These are phyloP conservation scores for Fusarium beomiforme DNA, from an alignment of 2,329 filamentous ascomycete genomes.

Conservation along the genomic window DNA sequence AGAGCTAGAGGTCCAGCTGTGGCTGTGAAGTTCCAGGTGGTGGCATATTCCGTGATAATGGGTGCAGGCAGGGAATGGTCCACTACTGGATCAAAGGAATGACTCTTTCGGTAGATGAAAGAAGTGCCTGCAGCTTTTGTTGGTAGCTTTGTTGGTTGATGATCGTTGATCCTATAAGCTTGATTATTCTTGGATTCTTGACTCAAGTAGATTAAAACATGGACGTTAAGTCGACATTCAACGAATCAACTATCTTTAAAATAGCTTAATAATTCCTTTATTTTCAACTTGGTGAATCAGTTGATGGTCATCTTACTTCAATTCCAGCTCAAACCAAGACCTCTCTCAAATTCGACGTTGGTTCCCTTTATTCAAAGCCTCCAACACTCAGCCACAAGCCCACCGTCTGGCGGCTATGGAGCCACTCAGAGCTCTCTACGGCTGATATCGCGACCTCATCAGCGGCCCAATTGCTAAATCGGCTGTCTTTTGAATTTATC, in stretches of 20 bases:
- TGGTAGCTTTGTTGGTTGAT: background rate
- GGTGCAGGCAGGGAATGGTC: background rate
- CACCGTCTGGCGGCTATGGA: constrained; percentile 30
- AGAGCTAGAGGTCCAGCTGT: constrained; percentile 14
- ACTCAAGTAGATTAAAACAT: background rate
- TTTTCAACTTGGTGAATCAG: background rate
- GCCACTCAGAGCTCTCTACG: constrained; percentile 36
- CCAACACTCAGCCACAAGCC: constrained; percentile 37
- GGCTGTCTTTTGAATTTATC: constrained; percentile 11
- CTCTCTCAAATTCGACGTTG: constrained; percentile 11
- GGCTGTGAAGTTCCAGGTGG: constrained; percentile 33
- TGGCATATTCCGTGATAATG: constrained; percentile 1
- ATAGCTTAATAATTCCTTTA: background rate
- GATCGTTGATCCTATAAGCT: background rate
- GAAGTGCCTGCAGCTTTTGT: constrained; percentile 3
- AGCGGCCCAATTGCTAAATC: constrained; percentile 9
- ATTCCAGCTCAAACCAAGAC: background rate
- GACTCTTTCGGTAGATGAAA: constrained; percentile 18
- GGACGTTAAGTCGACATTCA: background rate
- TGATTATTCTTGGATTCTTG: background rate
- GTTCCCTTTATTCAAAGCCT: constrained; percentile 36
- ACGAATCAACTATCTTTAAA: background rate
- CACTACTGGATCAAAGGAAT: constrained; percentile 10
- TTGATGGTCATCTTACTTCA: background rate
- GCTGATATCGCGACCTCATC: constrained; percentile 24